Base-by-base conservation (phyloP, 2,329 filamentous ascomycete species). In the Lecanicillium sp. region DNA sequence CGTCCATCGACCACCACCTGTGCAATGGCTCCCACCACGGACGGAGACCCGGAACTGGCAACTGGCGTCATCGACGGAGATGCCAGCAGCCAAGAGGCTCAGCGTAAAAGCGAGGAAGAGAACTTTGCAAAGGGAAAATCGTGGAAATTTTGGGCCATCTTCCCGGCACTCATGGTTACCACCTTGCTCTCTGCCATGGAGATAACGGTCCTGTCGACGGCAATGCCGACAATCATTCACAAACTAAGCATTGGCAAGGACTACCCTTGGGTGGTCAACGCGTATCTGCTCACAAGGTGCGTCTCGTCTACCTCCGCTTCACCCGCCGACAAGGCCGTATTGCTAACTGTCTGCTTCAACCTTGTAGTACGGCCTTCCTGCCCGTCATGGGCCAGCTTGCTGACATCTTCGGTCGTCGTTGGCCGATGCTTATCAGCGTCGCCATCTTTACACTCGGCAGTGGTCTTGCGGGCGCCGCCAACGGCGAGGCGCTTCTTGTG, bases 371-470 rank as follows among this genome's bases (percentile, higher is more conserved):
- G 13, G 61, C 62, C 3, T 54, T 71, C 13, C 67, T 67, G 40
- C 71, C 70, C 0, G 43, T 72, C 0, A 64, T 64, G 33, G 68
- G 66, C 3, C 67, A 73, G 45, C 38, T 68, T 1, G 56, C 64
- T n/a, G 59, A 72, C 44, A 57, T 74, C n/a, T 74, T 66, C 39
- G 71, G 73, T 12, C 58, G 72, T 3, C 59, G 66, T 20, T 61
- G 53, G 41, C 47, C 58, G 5, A 53, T 55, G 4, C 50, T 71
- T 0, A 25, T 45, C 4, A 48, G 62, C 3, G 57, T 71, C 1
- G 55, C 52, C n/a, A 44, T 72, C 7, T 74, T 74, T 46, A 57
- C 56, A 1, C 45, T 76, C 1, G 73, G 73, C 0, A 72, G 70
- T 41, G 68, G 61, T 0, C 56, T 78, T 9, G 62, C 56, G 22